These are phyloP conservation scores for Nicotiana undulata DNA, from an alignment of 257 asterid species.

Conservation along the genomic window DNA sequence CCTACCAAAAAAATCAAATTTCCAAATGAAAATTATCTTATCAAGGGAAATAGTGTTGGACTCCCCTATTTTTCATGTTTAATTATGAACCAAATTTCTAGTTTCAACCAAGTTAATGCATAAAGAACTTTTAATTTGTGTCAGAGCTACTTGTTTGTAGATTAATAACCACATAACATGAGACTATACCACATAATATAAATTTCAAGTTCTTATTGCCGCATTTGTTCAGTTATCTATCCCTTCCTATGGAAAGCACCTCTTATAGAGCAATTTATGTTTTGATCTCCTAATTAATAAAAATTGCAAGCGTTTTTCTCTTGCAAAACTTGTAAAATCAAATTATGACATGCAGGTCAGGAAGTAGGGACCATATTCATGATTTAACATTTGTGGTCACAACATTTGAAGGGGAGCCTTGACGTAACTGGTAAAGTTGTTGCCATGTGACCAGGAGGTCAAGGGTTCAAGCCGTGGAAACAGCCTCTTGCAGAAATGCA, in stretches of 20 bases:
- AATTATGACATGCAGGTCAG: neutral
- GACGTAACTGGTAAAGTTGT: too few species aligned
- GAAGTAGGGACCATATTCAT: neutral
- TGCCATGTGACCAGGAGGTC: too few species aligned
- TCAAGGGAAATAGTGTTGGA: neutral
- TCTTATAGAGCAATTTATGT: neutral
- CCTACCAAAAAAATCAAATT: neutral
- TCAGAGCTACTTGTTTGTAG: neutral
- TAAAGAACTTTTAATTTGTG: neutral
- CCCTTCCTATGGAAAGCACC: neutral
- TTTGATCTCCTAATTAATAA: neutral
- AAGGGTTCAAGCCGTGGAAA: too few species aligned
- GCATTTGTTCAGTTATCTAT: neutral
- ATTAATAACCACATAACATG: neutral
- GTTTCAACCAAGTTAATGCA: neutral
- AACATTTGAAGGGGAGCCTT: too few species aligned
- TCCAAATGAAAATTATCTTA: neutral
- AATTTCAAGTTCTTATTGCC: neutral
- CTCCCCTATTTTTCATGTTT: neutral
- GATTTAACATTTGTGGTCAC: neutral
- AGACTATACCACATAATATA: neutral
- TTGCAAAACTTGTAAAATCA: neutral
- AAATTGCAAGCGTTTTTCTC: neutral
- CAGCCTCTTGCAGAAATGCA: too few species aligned
- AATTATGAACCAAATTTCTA: neutral